Evolutionary conservation across 192 early-diverging fungal genomes (phyloP), one percentile per base, ranked within the genome.

Genomic region (Thamnidium elegans): DNA sequence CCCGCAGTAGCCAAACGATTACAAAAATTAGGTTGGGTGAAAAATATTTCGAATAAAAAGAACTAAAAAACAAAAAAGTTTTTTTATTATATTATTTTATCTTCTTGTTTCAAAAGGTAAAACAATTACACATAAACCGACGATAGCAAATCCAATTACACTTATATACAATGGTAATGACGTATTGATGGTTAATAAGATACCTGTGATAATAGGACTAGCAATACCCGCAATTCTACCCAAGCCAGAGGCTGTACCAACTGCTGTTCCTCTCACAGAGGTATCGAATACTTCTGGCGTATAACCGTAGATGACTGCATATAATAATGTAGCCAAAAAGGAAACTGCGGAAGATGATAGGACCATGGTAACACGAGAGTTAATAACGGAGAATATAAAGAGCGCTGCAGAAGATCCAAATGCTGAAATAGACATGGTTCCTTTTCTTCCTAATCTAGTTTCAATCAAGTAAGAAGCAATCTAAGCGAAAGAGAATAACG

Each of bases 241-340:
- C 30, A 89, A 68, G 7, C 90, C 89, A 13, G 90, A 86, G 7
- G 90, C 87, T n/a, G 85, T 82, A 17, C 91, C 93, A 31, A 83
- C 85, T 0, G 87, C 91, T 0, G 91, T 93, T 4, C 93, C 93
- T 11, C 93, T 82, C 42, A 89, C 76, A 8, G 80, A 74, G 0
- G 90, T 84, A 14, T 85, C 82, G 71, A 95, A 95, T 21, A 92
- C 91, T 64, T 95, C 93, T 0, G 93, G 92, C 20, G 93, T 94
- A 63, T 93, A 95, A 0, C 88, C 83, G 66, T 95, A 95, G 13
- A 92, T 83, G 21, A 93, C 89, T 1, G 90, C 93, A 78, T 93
- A 93, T 67, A 89, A 78, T n/a, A 92, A 67, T 0, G 90, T 86
- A 31, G 86, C 79, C 23, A 88, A 79, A 7, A 91, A 75, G 17